Percentiles rank a stretch among this genome's conserved stretches.
phyloP scores from a whole-genome alignment of 2,329 filamentous ascomycete species.

The Microdochium trichocladiopsis region DNA sequence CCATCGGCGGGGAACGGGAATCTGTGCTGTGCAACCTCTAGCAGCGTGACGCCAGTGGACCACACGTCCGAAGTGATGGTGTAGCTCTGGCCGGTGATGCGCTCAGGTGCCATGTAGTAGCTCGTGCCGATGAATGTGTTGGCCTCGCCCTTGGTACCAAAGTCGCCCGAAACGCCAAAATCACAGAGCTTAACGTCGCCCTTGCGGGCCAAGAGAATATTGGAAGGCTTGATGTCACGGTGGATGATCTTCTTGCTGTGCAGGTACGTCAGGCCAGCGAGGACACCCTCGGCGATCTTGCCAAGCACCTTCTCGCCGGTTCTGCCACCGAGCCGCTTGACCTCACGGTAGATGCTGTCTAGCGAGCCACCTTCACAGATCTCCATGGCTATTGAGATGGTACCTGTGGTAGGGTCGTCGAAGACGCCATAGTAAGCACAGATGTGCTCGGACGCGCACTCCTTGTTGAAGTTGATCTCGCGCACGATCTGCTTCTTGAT shows the following conservation, averaged over 20 bases:
- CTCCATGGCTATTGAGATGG: constrained; percentile 98
- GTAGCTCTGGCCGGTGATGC: constrained; percentile 95
- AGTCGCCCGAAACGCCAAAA: constrained; percentile 95
- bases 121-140: constrained; percentile 99
- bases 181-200: constrained; percentile 97
- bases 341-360: constrained; percentile 95
- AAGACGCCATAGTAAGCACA: constrained; percentile 97
- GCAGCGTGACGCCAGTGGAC: constrained; percentile 90
- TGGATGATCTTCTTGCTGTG: constrained; percentile 97
- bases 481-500: constrained; percentile 98
- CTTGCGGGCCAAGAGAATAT: constrained; percentile 86
- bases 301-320: constrained; percentile 96
- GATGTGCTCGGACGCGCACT: constrained; percentile 91
- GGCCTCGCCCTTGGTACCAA: constrained; percentile 95
- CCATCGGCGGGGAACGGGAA: constrained; percentile 98
- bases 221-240: constrained; percentile 96
- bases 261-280: constrained; percentile 90
- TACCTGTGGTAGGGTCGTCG: constrained; percentile 89
- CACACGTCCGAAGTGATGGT: constrained; percentile 98
- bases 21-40: constrained; percentile 98
- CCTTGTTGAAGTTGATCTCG: constrained; percentile 96
- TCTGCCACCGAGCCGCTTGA: constrained; percentile 88
- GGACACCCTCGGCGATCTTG: constrained; percentile 91
- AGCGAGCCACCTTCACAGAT: constrained; percentile 96
- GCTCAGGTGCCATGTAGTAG: constrained; percentile 98